Evolutionary conservation across 2,329 filamentous ascomycete genomes (phyloP).

Genomic region (Colletotrichum echinochloae): DNA sequence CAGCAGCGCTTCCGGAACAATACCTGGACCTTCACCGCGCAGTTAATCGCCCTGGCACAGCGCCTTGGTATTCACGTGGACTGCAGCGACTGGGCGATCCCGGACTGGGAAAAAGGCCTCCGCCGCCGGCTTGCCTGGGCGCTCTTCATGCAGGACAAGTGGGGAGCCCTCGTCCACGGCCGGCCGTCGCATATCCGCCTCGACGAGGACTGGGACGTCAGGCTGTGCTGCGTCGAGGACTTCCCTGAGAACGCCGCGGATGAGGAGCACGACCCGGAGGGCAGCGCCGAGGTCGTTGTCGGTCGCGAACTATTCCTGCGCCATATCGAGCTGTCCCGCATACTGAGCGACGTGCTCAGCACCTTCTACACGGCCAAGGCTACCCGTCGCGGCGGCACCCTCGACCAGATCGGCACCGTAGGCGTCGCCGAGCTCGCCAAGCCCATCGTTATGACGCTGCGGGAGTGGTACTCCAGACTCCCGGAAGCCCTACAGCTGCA

Average conservation of each 20-base stretch:
- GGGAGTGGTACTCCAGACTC: conserved; percentile 60
- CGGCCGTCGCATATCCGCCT: conserved; percentile 65
- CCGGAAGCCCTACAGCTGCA: conserved; percentile 60
- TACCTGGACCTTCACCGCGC: conserved; percentile 62
- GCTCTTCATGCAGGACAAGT: conserved; percentile 74
- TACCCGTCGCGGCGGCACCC: conserved; percentile 46
- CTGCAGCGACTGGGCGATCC: conserved; percentile 71
- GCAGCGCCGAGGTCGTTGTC: conserved; percentile 57
- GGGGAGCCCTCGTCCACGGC: conserved; percentile 68
- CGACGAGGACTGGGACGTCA: conserved; percentile 67
- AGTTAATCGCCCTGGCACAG: conserved; percentile 68
- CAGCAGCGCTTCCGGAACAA: conserved; percentile 62
- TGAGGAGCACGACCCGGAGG: conserved; percentile 52
- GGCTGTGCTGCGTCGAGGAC: conserved; percentile 49
- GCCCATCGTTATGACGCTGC: conserved; percentile 49
- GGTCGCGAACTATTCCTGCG: conserved; percentile 63
- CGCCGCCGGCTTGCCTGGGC: conserved; percentile 73
- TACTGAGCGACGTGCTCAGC: conserved; percentile 63
- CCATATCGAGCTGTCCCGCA: conserved; percentile 62
- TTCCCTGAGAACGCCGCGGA: conserved; percentile 54
- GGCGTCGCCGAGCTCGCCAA: conserved; percentile 51
- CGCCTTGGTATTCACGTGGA: conserved; percentile 71
- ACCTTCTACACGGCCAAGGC: conserved; percentile 58
- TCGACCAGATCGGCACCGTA: conserved; percentile 50
- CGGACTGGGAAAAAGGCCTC: conserved; percentile 71